Percentiles rank a stretch among this genome's conserved stretches.
Conservation (phyloP, 768 basidiomycete species). For the Lentinus tigrinus region DNA sequence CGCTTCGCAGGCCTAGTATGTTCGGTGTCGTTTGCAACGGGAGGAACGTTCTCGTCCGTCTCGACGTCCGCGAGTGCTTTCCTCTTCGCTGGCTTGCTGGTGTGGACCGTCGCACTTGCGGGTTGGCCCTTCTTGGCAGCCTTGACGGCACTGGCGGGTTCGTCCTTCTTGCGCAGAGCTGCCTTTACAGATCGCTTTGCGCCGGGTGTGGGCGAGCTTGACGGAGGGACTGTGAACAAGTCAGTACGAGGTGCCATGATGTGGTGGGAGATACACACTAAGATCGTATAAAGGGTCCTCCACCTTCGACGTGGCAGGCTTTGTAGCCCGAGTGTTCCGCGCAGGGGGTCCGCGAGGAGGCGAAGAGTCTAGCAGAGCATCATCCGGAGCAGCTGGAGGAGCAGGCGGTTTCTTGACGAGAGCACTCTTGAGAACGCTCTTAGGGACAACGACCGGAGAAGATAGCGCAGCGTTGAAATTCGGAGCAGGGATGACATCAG, state of each 20-base stretch:
- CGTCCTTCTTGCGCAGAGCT: slow-evolving; percentile 20
- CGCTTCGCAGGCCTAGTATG: neutral
- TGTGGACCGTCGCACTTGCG: neutral
- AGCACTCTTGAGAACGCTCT: slow-evolving; percentile 8
- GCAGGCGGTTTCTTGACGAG: neutral
- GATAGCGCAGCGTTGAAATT: slow-evolving; percentile 13
- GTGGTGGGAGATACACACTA: neutral
- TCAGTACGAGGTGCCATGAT: neutral
- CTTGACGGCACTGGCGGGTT: neutral
- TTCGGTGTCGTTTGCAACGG: neutral
- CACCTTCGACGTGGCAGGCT: neutral
- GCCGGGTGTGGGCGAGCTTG: slow-evolving; percentile 18
- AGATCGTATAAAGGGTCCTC: slow-evolving; percentile 1
- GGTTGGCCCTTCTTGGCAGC: slow-evolving; percentile 8
- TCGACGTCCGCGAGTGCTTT: slow-evolving; percentile 2
- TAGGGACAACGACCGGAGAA: slow-evolving; percentile 3
- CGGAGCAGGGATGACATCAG: slow-evolving; percentile 10
- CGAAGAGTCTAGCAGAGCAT: neutral
- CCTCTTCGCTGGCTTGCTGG: slow-evolving; percentile 8
- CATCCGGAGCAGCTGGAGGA: neutral
- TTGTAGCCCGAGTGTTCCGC: neutral
- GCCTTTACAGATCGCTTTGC: slow-evolving; percentile 17
- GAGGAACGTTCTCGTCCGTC: neutral
- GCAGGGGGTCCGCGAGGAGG: neutral
- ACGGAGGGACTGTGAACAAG: neutral